phyloP scores from a whole-genome alignment of 2,329 filamentous ascomycete species.

The Xylariales sp. region DNA sequence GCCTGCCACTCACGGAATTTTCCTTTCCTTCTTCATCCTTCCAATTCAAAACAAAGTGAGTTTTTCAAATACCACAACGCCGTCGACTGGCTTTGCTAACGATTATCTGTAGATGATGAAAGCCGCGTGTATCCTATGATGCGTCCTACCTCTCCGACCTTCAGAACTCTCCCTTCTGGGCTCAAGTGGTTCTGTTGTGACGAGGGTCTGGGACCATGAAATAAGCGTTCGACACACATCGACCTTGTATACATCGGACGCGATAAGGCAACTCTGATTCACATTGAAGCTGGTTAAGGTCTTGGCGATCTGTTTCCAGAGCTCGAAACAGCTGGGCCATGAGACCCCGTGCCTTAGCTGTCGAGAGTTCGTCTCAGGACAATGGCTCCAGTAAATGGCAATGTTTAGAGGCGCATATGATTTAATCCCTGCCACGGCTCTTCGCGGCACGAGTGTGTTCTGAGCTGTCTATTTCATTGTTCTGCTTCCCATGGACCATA shows the following conservation, averaged over 20 bases:
- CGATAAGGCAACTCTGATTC: conserved; percentile 96
- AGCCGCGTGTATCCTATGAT: conserved; percentile 96
- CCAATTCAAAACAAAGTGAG: conserved; percentile 98
- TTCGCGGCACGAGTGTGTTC: too few species aligned
- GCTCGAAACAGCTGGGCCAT: conserved; percentile 6
- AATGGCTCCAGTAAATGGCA: conserved; percentile 1
- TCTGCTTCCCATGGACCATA: too few species aligned
- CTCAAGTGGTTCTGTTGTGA: conserved; percentile 79
- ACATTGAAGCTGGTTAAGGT: conserved; percentile 9
- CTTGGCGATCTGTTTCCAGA: background rate
- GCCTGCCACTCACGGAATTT: conserved; percentile 24
- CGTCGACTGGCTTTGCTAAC: conserved; percentile 19
- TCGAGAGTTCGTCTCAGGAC: background rate
- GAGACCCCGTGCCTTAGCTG: conserved; percentile 4
- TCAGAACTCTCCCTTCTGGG: conserved; percentile 82
- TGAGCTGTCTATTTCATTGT: too few species aligned
- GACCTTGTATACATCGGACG: conserved; percentile 97
- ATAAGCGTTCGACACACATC: conserved; percentile 99
- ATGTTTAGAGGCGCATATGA: too few species aligned
- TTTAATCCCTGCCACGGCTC: too few species aligned
- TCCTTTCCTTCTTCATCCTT: conserved; percentile 77
- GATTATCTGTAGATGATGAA: conserved; percentile 83
- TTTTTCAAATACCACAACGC: conserved; percentile 21
- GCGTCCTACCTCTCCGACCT: conserved; percentile 60
- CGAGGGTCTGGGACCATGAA: conserved; percentile 72